These are phyloP conservation scores for Aspergillus clavatus DNA, from an alignment of 2,329 filamentous ascomycete species.

Conservation along the genomic window DNA sequence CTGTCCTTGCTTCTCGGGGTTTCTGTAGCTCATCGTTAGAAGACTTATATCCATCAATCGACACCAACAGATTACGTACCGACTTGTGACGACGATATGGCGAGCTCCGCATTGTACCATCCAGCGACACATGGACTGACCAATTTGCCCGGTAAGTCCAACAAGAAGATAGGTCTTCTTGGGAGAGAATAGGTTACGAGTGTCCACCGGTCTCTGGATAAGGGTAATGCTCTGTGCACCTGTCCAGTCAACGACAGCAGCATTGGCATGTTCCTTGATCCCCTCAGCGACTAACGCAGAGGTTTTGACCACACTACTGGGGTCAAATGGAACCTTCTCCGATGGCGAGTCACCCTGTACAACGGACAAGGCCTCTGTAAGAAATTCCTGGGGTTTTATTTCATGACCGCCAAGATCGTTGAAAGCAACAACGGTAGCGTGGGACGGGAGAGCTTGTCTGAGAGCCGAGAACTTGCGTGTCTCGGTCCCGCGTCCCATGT, in stretches of 20 bases:
- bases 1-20: constrained; percentile 2
- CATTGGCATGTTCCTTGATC: constrained; percentile 1
- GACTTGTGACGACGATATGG: constrained; percentile 27
- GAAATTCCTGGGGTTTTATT: background rate
- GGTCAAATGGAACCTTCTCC: background rate
- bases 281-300: constrained; percentile 2
- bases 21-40: constrained; percentile 1
- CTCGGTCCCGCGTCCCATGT: background rate
- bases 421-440: constrained; percentile 3
- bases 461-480: constrained; percentile 2
- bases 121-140: constrained; percentile 27
- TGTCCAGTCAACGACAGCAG: constrained; percentile 4
- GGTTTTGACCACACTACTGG: constrained; percentile 1
- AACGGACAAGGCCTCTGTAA: background rate
- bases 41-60: constrained; percentile 8
- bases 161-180: constrained; percentile 30
- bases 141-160: constrained; percentile 28
- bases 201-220: constrained; percentile 6
- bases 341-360: background rate
- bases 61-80: constrained; percentile 8
- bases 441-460: constrained; percentile 3
- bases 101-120: constrained; percentile 28
- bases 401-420: constrained; percentile 3
- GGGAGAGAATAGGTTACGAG: constrained; percentile 13
- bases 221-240: constrained; percentile 4